These are phyloP conservation scores for Orobanche coerulescens DNA, from an alignment of 257 asterid species.

Conservation along the genomic window DNA sequence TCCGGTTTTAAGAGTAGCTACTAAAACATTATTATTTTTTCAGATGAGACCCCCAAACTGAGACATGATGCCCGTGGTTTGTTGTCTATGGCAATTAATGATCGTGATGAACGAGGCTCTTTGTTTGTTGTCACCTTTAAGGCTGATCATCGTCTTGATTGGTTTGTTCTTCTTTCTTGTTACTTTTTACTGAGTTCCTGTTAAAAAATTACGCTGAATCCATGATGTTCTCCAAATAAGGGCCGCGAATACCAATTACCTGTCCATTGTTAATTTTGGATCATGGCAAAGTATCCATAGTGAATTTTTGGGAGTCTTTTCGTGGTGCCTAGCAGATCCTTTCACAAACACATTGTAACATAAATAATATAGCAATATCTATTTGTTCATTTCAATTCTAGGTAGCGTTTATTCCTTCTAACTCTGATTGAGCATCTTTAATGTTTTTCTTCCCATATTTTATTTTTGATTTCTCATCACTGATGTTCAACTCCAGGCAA, in stretches of 20 bases:
- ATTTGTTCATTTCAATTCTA: not conserved
- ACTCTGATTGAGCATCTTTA: constrained; percentile 4
- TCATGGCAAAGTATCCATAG: not conserved
- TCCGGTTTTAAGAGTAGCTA: constrained; percentile 12
- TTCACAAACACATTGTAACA: not conserved
- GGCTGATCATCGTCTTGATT: constrained; percentile 93
- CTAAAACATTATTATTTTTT: constrained; percentile 21
- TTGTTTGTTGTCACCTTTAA: constrained; percentile 67
- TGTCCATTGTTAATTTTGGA: not conserved
- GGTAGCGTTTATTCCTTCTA: not conserved
- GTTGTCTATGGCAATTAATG: constrained; percentile 87
- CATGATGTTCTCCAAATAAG: constrained; percentile 2
- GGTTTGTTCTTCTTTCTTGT: constrained; percentile 38
- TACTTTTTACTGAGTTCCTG: not conserved
- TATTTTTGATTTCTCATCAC: not conserved
- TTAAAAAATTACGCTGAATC: not conserved
- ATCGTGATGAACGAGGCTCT: constrained; percentile 86
- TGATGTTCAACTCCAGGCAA: not conserved
- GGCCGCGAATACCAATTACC: constrained; percentile 1
- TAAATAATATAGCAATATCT: not conserved
- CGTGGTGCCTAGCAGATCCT: not conserved
- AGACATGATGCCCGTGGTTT: constrained; percentile 86
- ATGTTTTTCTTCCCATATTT: not conserved
- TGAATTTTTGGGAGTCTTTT: not conserved
- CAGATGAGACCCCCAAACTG: constrained; percentile 80